Base-by-base conservation (phyloP, 2,329 filamentous ascomycete species). In the Verticillium klebahnii region DNA sequence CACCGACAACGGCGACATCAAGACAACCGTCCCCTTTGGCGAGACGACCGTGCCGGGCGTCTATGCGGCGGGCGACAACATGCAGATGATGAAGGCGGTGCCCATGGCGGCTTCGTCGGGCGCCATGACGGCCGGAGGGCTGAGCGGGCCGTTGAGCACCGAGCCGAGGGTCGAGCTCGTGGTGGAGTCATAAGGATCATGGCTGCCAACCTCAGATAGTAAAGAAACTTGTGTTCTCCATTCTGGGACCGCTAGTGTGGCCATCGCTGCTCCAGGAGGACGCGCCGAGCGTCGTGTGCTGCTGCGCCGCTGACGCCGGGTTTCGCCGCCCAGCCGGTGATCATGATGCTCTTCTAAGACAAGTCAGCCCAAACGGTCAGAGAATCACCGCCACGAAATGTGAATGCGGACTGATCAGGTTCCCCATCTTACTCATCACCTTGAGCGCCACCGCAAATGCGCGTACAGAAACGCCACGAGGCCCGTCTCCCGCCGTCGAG, bases 51-150 rank as follows among this genome's bases (percentile, higher is more conserved):
- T 84, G 0, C 69, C 72, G 2, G 84, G 84, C 0, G 79, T 82
- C 2, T 85, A 82, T 71, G 83, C 82, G 0, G 81, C 74, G 1
- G 85, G 85, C 0, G 84, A 88, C 69, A 78, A 74, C 59, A 72
- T 70, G 12, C 71, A 71, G 11, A 63, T 67, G 62, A 66, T 75
- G 57, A 73, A 67, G 66, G 69, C 67, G 5, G 71, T 69, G 1
- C 25, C 70, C 31, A 63, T 69, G 62, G 75, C 74, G 1, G 61
- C 69, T 59, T 40, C 67, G 3, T 71, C 68, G 68, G 73, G 74
- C 0, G 63, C 62, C 1, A 64, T 74, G 37, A 69, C 67, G 7
- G 74, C 64, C 5, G 63, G 57, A 7, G 74, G 73, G 0, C 64
- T 71, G 62, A 68, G 66, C 8, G 57, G 50, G 36, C 56, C 62